Conservation (phyloP, 2,329 filamentous ascomycete species). For the Hypoxylon sp. region DNA sequence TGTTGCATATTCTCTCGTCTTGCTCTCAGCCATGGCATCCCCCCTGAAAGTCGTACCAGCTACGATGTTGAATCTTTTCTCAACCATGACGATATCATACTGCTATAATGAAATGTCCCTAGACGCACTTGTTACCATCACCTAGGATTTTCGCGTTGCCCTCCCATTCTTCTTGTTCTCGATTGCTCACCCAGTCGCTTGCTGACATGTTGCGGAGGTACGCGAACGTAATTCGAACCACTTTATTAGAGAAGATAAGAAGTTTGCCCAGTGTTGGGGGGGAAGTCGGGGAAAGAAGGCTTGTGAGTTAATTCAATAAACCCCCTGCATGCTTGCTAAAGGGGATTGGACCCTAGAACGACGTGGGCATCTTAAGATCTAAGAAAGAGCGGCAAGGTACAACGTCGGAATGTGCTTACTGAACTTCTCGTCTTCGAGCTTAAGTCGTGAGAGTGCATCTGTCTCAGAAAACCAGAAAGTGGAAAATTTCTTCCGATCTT, state of each 20-base stretch:
- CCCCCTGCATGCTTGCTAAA: background rate
- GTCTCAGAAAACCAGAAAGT: constrained; percentile 52
- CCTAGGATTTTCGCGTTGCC: background rate
- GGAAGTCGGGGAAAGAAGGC: background rate
- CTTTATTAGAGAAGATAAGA: constrained; percentile 41
- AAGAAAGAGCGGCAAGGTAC: constrained; percentile 2
- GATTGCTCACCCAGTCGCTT: constrained; percentile 49
- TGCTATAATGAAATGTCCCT: background rate
- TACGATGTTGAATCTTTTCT: background rate
- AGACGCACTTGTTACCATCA: background rate
- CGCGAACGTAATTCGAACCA: constrained; percentile 51
- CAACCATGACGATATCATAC: background rate
- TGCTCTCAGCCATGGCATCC: background rate
- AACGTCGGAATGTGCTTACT: constrained; percentile 45
- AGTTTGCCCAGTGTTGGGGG: background rate
- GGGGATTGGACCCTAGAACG: background rate
- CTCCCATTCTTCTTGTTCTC: constrained; percentile 28
- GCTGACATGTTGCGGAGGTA: constrained; percentile 50
- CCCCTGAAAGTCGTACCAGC: background rate
- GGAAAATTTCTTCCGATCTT: constrained; percentile 52
- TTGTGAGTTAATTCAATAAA: background rate
- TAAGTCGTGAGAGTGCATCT: constrained; percentile 49
- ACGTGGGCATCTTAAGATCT: background rate
- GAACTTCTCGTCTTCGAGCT: constrained; percentile 53
- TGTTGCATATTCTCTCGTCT: background rate